Percentiles rank a stretch among this genome's conserved stretches.
phyloP scores from a whole-genome alignment of 169 alveolate species.

The Plasmodium fragile region DNA sequence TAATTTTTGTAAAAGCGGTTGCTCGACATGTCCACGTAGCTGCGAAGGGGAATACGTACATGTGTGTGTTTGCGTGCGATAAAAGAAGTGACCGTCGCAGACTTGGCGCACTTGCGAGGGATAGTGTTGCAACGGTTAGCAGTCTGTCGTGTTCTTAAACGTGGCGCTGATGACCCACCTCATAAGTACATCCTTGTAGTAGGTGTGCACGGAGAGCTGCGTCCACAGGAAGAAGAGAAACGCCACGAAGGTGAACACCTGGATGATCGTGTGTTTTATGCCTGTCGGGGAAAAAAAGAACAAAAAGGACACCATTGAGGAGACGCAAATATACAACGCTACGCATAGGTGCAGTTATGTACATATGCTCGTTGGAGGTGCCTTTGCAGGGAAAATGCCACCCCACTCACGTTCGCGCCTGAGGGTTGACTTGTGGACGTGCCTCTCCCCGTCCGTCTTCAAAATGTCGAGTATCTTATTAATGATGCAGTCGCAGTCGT shows the following conservation, averaged over 20 bases:
- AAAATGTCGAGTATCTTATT: constrained; percentile 40
- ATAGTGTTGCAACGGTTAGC: neutral
- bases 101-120: neutral
- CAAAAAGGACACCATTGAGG: neutral
- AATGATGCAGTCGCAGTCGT: constrained; percentile 47
- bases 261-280: constrained; percentile 45
- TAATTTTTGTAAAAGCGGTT: constrained; percentile 27
- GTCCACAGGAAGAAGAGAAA: constrained; percentile 26
- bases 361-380: neutral
- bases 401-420: constrained; percentile 53
- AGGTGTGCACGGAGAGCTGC: constrained; percentile 32
- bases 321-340: neutral
- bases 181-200: constrained; percentile 28
- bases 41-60: neutral
- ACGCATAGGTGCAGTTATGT: neutral
- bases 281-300: constrained; percentile 4
- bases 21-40: constrained; percentile 22
- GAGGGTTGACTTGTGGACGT: constrained; percentile 32
- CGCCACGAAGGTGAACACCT: constrained; percentile 1
- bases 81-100: neutral
- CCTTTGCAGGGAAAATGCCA: too few relatives aligned
- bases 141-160: neutral
- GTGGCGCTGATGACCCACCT: neutral
- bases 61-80: neutral
- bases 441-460: constrained; percentile 49